Evolutionary conservation across 306 rosid genomes (phyloP).

Genomic region (Benincasa hispida): DNA sequence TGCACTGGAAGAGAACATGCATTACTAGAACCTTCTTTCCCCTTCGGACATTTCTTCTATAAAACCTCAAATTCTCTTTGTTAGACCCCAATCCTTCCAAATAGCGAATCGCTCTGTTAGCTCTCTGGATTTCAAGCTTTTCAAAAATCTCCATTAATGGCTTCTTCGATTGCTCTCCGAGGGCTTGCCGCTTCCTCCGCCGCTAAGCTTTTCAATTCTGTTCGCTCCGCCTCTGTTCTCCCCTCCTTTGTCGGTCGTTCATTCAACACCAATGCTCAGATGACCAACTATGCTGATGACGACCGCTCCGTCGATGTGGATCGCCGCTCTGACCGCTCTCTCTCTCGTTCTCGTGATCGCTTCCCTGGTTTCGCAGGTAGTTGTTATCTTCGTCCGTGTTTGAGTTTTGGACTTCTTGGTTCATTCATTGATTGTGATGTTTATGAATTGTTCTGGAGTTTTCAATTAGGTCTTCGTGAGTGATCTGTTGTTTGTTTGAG

Average conservation of each 20-base stretch:
- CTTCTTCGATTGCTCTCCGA: slow-evolving; percentile 16
- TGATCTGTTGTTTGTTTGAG: not conserved
- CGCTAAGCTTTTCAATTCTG: slow-evolving; percentile 14
- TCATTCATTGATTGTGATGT: not conserved
- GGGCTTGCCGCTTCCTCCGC: slow-evolving; percentile 15
- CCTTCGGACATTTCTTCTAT: not conserved
- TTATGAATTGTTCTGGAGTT: not conserved
- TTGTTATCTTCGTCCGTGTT: not conserved
- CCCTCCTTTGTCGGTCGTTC: slow-evolving; percentile 26
- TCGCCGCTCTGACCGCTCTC: slow-evolving; percentile 6
- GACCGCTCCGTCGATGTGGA: slow-evolving; percentile 16
- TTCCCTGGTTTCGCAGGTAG: slow-evolving; percentile 21
- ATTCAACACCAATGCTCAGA: slow-evolving; percentile 33
- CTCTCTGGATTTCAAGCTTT: not conserved
- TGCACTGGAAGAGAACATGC: slow-evolving; percentile 11
- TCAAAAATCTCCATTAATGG: not conserved
- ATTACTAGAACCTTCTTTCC: slow-evolving; percentile 12
- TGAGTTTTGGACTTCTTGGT: not conserved
- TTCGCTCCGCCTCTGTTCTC: slow-evolving; percentile 12
- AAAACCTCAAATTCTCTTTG: not conserved
- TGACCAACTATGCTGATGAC: not conserved
- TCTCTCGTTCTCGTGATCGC: slow-evolving; percentile 21
- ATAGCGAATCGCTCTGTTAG: too few relatives aligned
- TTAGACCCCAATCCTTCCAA: not conserved
- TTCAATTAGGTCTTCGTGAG: too few relatives aligned